A percentile compares a stretch with the other conserved stretches of the same genome.
phyloP scores from a whole-genome alignment of 352 stramenopile genomes.

The Phytophthora tentaculata region DNA sequence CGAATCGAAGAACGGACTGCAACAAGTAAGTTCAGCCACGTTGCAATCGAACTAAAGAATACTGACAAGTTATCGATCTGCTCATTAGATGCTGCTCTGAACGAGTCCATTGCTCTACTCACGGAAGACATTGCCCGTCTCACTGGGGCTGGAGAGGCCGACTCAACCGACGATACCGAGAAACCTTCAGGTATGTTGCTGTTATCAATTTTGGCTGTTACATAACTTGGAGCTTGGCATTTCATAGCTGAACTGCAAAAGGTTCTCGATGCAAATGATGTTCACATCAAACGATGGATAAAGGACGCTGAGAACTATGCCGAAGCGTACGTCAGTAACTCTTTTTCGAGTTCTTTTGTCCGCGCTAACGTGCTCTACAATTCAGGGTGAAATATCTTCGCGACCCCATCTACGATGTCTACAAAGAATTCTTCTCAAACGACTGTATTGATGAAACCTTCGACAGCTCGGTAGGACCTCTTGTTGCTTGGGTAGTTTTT shows the following conservation, averaged over 20 bases:
- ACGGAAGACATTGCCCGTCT: slow-evolving; percentile 62
- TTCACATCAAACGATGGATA: slow-evolving; percentile 55
- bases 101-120: slow-evolving; percentile 53
- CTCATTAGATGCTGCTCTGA: slow-evolving; percentile 49
- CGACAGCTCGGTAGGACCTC: slow-evolving; percentile 42
- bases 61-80: background rate
- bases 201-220: background rate
- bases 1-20: slow-evolving; percentile 61
- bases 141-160: slow-evolving; percentile 52
- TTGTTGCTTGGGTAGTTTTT: background rate
- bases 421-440: slow-evolving; percentile 55
- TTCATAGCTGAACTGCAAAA: slow-evolving; percentile 52
- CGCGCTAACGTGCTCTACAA: background rate
- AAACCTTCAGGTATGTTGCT: slow-evolving; percentile 46
- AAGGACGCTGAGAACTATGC: slow-evolving; percentile 54
- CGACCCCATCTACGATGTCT: slow-evolving; percentile 61
- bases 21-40: slow-evolving; percentile 46
- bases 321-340: slow-evolving; percentile 45
- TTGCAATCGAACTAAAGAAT: no score
- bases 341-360: slow-evolving; percentile 2
- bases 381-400: slow-evolving; percentile 57
- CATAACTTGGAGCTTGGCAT: background rate
- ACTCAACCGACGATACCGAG: slow-evolving; percentile 37
- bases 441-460: slow-evolving; percentile 46
- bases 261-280: slow-evolving; percentile 53